These are phyloP conservation scores for Boletellus sp. DNA, from an alignment of 768 basidiomycete species.

Conservation along the genomic window DNA sequence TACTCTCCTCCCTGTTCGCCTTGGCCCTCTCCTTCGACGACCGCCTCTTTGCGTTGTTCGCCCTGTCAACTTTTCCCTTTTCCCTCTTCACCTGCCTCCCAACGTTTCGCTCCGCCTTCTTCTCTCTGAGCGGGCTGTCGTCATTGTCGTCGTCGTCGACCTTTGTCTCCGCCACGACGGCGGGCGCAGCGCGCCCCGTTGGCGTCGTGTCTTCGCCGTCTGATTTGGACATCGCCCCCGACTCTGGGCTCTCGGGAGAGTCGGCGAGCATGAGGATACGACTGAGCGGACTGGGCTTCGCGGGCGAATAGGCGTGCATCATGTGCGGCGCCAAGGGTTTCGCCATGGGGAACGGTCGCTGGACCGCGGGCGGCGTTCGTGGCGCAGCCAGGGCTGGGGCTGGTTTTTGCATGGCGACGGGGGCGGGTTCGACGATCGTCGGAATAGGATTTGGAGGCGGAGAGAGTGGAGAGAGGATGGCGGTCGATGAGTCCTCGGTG, in stretches of 20 bases:
- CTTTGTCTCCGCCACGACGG: conserved; percentile 18
- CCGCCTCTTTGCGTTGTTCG: conserved; percentile 23
- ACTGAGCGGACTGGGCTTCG: conserved; percentile 75
- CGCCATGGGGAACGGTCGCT: conserved; percentile 61
- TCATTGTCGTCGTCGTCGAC: conserved; percentile 37
- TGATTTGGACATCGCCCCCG: background rate
- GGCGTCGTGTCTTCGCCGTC: conserved; percentile 22
- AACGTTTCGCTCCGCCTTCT: conserved; percentile 37
- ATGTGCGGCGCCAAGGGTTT: conserved; percentile 67
- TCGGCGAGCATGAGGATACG: conserved; percentile 70
- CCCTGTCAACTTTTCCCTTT: conserved; percentile 10
- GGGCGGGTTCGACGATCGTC: conserved; percentile 18
- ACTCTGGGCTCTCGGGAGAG: conserved; percentile 47
- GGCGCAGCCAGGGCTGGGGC: conserved; percentile 6
- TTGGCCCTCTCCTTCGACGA: conserved; percentile 42
- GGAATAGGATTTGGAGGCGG: conserved; percentile 16
- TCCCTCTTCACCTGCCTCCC: background rate
- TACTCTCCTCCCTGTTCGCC: conserved; percentile 26
- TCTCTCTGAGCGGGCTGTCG: conserved; percentile 55
- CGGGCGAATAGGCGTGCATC: conserved; percentile 81
- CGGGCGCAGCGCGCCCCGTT: conserved; percentile 22
- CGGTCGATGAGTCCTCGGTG: background rate
- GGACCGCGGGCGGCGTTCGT: conserved; percentile 24
- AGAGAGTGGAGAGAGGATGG: background rate
- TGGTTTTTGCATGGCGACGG: conserved; percentile 5